Conservation (phyloP, 1,139 yeast species). For the Saccharomyces pastorianus region DNA sequence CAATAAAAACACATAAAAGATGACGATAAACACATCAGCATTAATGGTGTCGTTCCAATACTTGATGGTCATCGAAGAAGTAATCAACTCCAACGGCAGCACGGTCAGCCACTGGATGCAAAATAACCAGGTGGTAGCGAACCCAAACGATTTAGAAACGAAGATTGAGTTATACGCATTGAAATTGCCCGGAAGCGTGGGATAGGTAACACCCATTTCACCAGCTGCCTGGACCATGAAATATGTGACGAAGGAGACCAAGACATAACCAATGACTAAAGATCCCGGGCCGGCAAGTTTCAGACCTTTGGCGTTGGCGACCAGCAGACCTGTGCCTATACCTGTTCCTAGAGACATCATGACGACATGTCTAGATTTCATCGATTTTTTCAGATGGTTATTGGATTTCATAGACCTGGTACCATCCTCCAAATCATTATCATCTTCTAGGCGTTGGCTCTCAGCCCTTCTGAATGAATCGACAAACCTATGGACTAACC, state of each 20-base stretch:
- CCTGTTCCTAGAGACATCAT: slow-evolving; percentile 80
- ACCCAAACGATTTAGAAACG: slow-evolving; percentile 72
- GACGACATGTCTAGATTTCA: slow-evolving; percentile 44
- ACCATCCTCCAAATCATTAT: slow-evolving; percentile 15
- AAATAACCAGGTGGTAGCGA: slow-evolving; percentile 73
- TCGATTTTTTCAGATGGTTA: slow-evolving; percentile 37
- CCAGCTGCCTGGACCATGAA: slow-evolving; percentile 74
- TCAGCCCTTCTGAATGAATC: slow-evolving; percentile 24
- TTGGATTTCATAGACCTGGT: slow-evolving; percentile 10
- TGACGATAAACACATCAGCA: slow-evolving; percentile 56
- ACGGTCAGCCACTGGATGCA: slow-evolving; percentile 74
- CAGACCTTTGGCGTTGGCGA: slow-evolving; percentile 66
- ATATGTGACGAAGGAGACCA: slow-evolving; percentile 60
- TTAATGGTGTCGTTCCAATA: slow-evolving; percentile 55
- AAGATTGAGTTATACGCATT: slow-evolving; percentile 55
- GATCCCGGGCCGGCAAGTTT: slow-evolving; percentile 73
- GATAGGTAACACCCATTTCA: slow-evolving; percentile 67
- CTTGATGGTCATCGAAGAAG: slow-evolving; percentile 61
- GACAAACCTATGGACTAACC: slow-evolving; percentile 14
- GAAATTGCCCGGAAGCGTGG: slow-evolving; percentile 72
- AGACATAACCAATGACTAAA: slow-evolving; percentile 56
- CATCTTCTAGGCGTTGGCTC: slow-evolving; percentile 4
- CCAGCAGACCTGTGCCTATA: slow-evolving; percentile 69
- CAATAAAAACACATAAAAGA: slow-evolving; percentile 51
- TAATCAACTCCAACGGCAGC: slow-evolving; percentile 68